Conservation (phyloP, 805 yeast genomes). For the Kodamaea neixiangensis region DNA sequence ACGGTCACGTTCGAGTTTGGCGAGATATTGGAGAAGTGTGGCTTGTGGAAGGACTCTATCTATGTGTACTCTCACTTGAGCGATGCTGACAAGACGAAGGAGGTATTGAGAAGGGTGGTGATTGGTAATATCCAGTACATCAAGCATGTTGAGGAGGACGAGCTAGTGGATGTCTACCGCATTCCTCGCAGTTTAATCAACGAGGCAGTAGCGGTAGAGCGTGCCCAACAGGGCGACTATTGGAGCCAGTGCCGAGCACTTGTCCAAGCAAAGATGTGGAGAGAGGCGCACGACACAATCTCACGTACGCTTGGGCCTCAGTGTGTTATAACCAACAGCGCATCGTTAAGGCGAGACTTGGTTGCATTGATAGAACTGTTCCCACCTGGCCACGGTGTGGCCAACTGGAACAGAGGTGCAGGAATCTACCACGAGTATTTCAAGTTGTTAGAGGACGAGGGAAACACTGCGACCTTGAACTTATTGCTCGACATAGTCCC, state of each 20-base stretch:
- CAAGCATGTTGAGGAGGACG: slow-evolving; percentile 33
- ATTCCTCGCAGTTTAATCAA: slow-evolving; percentile 52
- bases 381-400: slow-evolving; percentile 44
- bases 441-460: slow-evolving; percentile 24
- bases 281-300: slow-evolving; percentile 64
- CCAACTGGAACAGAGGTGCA: slow-evolving; percentile 59
- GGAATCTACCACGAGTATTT: slow-evolving; percentile 58
- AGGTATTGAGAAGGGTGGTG: slow-evolving; percentile 40
- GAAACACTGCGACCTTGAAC: slow-evolving; percentile 26
- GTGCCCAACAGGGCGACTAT: slow-evolving; percentile 50
- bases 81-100: slow-evolving; percentile 47
- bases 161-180: slow-evolving; percentile 39
- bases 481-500: slow-evolving; percentile 50
- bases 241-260: slow-evolving; percentile 63
- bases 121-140: slow-evolving; percentile 34
- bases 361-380: slow-evolving; percentile 41
- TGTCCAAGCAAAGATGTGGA: slow-evolving; percentile 58
- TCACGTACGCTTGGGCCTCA: slow-evolving; percentile 68
- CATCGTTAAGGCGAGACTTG: slow-evolving; percentile 36
- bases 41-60: slow-evolving; percentile 58
- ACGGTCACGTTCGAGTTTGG: slow-evolving; percentile 39
- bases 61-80: slow-evolving; percentile 61
- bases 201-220: slow-evolving; percentile 62
- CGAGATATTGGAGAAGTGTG: slow-evolving; percentile 46
- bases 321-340: slow-evolving; percentile 54